These are phyloP conservation scores for Entomortierella lignicola DNA, from an alignment of 192 early-diverging fungal genomes.

Conservation along the genomic window DNA sequence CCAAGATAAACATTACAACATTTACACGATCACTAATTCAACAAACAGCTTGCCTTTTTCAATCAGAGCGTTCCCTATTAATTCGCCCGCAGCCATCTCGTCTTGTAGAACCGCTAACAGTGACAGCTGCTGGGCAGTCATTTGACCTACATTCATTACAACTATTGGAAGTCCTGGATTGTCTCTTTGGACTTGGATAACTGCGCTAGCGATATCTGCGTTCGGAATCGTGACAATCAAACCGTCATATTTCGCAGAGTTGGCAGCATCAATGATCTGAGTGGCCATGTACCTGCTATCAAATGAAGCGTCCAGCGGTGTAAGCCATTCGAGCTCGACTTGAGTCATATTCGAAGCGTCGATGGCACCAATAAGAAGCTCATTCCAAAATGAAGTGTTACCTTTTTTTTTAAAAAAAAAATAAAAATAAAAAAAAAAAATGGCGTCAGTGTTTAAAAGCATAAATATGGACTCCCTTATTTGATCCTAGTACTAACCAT, in stretches of 20 bases:
- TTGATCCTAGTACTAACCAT: constrained; percentile 10
- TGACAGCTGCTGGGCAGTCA: constrained; percentile 26
- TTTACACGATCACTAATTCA: no score
- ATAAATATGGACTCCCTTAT: not conserved
- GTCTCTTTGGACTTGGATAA: constrained; percentile 14
- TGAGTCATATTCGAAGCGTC: constrained; percentile 26
- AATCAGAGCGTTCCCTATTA: constrained; percentile 31
- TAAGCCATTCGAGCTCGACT: constrained; percentile 14
- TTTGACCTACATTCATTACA: constrained; percentile 35
- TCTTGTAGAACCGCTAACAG: constrained; percentile 39
- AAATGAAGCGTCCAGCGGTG: constrained; percentile 10
- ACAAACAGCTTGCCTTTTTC: constrained; percentile 25
- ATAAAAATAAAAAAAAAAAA: no score
- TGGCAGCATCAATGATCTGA: constrained; percentile 7
- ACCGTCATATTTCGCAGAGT: constrained; percentile 17
- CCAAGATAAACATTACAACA: no score
- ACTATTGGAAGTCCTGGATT: constrained; percentile 28
- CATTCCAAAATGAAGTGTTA: constrained; percentile 16
- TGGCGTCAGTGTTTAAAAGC: no score
- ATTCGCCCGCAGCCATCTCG: constrained; percentile 23
- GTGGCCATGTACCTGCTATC: constrained; percentile 7
- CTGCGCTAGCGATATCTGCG: constrained; percentile 28
- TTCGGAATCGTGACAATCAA: constrained; percentile 38
- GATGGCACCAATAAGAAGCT: not conserved
- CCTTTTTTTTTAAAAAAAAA: no score